Conservation (phyloP, 805 yeast genomes). For the Maudiozyma turicensis region DNA sequence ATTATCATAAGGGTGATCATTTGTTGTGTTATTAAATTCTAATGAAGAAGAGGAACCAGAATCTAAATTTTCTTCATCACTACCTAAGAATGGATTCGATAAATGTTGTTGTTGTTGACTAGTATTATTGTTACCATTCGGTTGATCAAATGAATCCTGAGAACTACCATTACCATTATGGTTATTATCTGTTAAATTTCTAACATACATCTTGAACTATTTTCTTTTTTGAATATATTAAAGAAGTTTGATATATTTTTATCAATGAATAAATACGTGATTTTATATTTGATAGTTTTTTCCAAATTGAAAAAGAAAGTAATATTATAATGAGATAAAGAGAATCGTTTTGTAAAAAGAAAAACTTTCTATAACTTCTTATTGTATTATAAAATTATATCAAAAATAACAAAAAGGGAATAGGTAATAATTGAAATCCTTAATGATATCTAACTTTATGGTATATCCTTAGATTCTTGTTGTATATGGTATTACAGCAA, state of each 20-base stretch:
- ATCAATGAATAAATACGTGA: too few species aligned
- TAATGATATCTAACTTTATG: too few species aligned
- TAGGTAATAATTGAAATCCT: too few species aligned
- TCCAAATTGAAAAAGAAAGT: too few species aligned
- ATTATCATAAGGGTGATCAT: background rate
- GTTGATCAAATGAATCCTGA: constrained; percentile 8
- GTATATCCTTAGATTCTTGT: too few species aligned
- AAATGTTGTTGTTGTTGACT: background rate
- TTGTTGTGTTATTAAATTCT: background rate
- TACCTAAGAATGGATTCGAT: constrained; percentile 9
- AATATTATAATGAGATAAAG: too few species aligned
- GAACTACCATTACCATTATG: background rate
- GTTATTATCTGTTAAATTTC: constrained; percentile 6
- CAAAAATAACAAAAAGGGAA: too few species aligned
- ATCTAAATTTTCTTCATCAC: constrained; percentile 9
- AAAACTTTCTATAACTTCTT: too few species aligned
- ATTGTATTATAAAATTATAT: too few species aligned
- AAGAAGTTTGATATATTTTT: background rate
- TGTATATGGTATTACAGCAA: too few species aligned
- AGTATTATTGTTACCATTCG: background rate
- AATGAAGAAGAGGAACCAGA: constrained; percentile 2
- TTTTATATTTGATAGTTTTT: too few species aligned
- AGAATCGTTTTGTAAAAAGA: too few species aligned
- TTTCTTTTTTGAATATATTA: background rate
- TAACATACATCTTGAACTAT: constrained; percentile 28